Evolutionary conservation across 768 basidiomycete species (phyloP).

Genomic region (Mycena crocata): DNA sequence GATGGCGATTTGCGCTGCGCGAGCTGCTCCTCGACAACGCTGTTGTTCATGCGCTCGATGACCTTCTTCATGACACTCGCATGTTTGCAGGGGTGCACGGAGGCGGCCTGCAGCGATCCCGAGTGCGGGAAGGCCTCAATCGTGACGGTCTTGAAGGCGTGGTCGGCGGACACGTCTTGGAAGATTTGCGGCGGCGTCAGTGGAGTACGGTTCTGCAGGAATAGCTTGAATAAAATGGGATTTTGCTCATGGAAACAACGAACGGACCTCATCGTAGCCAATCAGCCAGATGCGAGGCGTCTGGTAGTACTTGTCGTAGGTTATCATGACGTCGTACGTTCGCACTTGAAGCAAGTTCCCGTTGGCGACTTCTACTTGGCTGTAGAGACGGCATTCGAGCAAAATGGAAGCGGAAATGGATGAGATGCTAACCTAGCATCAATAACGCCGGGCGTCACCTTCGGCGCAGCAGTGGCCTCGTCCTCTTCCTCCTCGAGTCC

Average conservation of each 20-base stretch:
- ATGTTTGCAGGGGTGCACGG: conserved; percentile 98
- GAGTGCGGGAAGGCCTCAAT: conserved; percentile 99
- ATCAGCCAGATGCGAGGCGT: conserved; percentile 98
- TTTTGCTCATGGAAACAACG: not conserved
- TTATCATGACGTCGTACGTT: conserved; percentile 99
- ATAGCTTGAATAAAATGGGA: conserved; percentile 18
- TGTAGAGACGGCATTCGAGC: conserved; percentile 42
- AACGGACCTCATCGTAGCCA: conserved; percentile 92
- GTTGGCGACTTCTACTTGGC: conserved; percentile 73
- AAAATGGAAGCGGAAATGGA: not conserved
- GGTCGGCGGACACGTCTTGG: conserved; percentile 97
- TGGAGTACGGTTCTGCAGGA: conserved; percentile 81
- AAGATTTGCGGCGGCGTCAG: conserved; percentile 92
- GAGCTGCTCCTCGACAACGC: conserved; percentile 85
- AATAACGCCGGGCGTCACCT: conserved; percentile 50
- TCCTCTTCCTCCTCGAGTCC: conserved; percentile 84
- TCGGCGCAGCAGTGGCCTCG: conserved; percentile 82
- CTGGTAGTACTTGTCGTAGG: conserved; percentile 99
- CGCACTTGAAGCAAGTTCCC: conserved; percentile 93
- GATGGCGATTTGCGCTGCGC: conserved; percentile 67
- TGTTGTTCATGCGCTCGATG: conserved; percentile 97
- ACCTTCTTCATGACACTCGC: conserved; percentile 99
- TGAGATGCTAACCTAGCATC: conserved; percentile 60
- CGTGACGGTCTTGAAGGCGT: conserved; percentile 98
- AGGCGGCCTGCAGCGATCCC: conserved; percentile 84